Percentiles rank a stretch among this genome's conserved stretches.
These are phyloP conservation scores for Suillus spraguei DNA, from an alignment of 768 basidiomycete species.

Conservation along the genomic window DNA sequence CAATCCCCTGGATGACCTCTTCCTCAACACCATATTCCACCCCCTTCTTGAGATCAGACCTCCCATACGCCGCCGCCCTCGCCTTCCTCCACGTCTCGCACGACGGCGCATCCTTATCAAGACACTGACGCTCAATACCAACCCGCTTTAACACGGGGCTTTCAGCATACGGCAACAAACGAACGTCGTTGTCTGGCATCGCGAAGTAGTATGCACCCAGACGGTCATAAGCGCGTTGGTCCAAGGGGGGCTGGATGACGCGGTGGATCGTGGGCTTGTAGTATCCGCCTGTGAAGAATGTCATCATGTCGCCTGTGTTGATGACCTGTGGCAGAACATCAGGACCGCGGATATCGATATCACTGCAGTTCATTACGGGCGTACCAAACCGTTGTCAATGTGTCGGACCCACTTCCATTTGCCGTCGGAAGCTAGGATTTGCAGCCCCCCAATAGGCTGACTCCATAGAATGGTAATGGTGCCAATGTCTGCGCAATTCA, in stretches of 20 bases:
- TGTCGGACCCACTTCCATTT: slow-evolving; percentile 41
- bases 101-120: slow-evolving; percentile 28
- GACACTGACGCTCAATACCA: slow-evolving; percentile 30
- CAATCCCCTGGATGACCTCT: slow-evolving; percentile 33
- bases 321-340: slow-evolving; percentile 31
- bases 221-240: slow-evolving; percentile 35
- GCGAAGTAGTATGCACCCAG: slow-evolving; percentile 40
- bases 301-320: slow-evolving; percentile 38
- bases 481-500: slow-evolving; percentile 29
- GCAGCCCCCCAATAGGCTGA: slow-evolving; percentile 39
- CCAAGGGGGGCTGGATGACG: slow-evolving; percentile 38
- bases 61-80: slow-evolving; percentile 34
- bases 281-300: slow-evolving; percentile 38
- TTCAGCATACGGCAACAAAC: slow-evolving; percentile 29
- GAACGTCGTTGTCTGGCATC: slow-evolving; percentile 34
- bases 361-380: slow-evolving; percentile 1
- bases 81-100: slow-evolving; percentile 35
- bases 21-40: slow-evolving; percentile 33
- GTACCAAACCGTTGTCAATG: slow-evolving; percentile 38
- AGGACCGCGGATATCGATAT: not conserved
- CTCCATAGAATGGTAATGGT: slow-evolving; percentile 40
- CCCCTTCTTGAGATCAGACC: slow-evolving; percentile 29
- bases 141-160: slow-evolving; percentile 36
- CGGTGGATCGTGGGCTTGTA: slow-evolving; percentile 41
- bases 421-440: slow-evolving; percentile 37